Evolutionary conservation across 768 basidiomycete genomes (phyloP).

Genomic region (Boletus fagicola): DNA sequence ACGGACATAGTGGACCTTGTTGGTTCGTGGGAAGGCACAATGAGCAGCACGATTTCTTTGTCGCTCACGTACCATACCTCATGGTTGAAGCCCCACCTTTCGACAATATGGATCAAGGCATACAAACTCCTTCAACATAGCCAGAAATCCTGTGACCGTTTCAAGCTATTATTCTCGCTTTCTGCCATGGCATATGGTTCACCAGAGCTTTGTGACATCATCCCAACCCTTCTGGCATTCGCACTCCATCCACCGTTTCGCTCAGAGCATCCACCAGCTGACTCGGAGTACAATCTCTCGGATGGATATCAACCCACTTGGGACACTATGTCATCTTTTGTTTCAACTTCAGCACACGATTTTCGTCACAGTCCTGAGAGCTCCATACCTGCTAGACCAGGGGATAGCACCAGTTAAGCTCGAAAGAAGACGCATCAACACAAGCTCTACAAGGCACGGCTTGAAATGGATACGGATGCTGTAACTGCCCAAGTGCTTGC

Average conservation of each 20-base stretch:
- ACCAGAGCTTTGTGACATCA: neutral
- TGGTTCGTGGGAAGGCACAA: neutral
- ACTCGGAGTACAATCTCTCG: neutral
- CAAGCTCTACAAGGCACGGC: neutral
- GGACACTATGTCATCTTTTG: neutral
- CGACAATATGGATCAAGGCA: slow-evolving; percentile 24
- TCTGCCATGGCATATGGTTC: slow-evolving; percentile 30
- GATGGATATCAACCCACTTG: neutral
- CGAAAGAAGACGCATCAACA: neutral
- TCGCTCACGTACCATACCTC: slow-evolving; percentile 19
- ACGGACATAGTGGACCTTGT: neutral
- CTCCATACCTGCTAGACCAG: too few species aligned
- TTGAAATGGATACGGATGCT: rapidly evolving
- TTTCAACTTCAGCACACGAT: neutral
- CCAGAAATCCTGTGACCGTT: neutral
- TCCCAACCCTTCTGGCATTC: slow-evolving; percentile 33
- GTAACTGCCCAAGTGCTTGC: neutral
- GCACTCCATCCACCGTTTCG: slow-evolving; percentile 11
- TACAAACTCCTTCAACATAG: slow-evolving; percentile 25
- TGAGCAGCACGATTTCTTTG: neutral
- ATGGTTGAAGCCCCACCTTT: slow-evolving; percentile 26
- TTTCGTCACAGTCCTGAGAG: neutral
- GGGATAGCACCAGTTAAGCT: neutral
- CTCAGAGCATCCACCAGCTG: slow-evolving; percentile 4
- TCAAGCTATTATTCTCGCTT: slow-evolving; percentile 29